A percentile compares a stretch with the other conserved stretches of the same genome.
These are phyloP conservation scores for Hibiscus tridactylites DNA, from an alignment of 345 rosid species.

Conservation along the genomic window DNA sequence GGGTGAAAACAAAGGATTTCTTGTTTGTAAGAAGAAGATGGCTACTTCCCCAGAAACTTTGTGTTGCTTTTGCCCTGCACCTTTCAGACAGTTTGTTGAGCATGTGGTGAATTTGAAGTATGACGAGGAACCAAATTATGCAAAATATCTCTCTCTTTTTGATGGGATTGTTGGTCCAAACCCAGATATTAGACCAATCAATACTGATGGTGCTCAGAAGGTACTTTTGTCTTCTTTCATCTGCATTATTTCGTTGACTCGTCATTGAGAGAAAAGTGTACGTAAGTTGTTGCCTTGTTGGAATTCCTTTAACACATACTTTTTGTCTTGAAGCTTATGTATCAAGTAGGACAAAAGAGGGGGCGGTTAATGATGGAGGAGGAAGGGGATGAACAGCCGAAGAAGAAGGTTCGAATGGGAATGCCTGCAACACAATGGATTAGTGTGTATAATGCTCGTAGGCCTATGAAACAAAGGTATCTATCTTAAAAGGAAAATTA, in stretches of 20 bases:
- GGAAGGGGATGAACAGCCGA: slow-evolving; percentile 89
- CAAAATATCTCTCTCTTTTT: slow-evolving; percentile 80
- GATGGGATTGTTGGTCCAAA: slow-evolving; percentile 90
- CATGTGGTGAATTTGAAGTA: slow-evolving; percentile 85
- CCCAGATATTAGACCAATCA: slow-evolving; percentile 91
- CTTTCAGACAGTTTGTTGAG: slow-evolving; percentile 87
- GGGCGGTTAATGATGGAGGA: slow-evolving; percentile 81
- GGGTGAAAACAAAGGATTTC: slow-evolving; percentile 96
- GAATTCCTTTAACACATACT: slow-evolving; percentile 13
- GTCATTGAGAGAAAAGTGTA: neutral
- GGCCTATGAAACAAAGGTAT: slow-evolving; percentile 95
- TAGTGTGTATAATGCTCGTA: slow-evolving; percentile 88
- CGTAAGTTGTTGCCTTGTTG: neutral
- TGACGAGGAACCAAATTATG: slow-evolving; percentile 96
- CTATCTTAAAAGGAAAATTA: neutral
- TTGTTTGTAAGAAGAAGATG: slow-evolving; percentile 98
- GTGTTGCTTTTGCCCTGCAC: slow-evolving; percentile 82
- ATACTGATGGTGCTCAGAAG: slow-evolving; percentile 98
- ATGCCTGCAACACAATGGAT: slow-evolving; percentile 99
- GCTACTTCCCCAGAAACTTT: slow-evolving; percentile 89
- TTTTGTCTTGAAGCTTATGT: slow-evolving; percentile 59
- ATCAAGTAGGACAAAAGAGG: slow-evolving; percentile 95
- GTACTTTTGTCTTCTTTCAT: slow-evolving; percentile 28
- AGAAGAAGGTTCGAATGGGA: slow-evolving; percentile 91
- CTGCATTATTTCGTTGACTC: neutral